Base-by-base conservation (phyloP, 163 green algal genomes). In the Scenedesmus sp. region DNA sequence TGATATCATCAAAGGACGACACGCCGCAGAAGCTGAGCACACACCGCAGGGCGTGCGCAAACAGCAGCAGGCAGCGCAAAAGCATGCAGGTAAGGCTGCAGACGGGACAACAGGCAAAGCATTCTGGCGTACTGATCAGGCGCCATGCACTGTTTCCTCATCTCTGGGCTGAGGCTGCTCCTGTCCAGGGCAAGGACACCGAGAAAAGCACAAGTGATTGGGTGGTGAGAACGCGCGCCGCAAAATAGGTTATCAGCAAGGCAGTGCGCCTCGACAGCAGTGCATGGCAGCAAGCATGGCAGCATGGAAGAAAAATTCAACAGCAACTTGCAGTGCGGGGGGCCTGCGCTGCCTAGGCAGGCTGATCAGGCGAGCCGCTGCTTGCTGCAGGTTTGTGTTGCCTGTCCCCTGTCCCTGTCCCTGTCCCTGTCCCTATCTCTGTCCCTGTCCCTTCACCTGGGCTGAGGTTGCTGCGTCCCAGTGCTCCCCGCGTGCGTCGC, bases 401-500 rank as follows among this genome's bases (percentile, higher is more conserved):
- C n/a, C n/a, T n/a, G n/a, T n/a, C n/a, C n/a, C n/a, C n/a, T 12
- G 49, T 56, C 12, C 33, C 72, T 81, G 72, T 81, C n/a, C 20
- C 24, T 24, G 33, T 49, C 24, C 49, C 13, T 13, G 49, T 56
- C 49, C 13, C 49, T 13, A 9, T 43, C 15, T 13, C 70, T 16
- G 30, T 44, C 13, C 18, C 72, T 46, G 72, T 46, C 46, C 61
- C 10, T 40, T 30, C 59, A 92, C 86, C 87, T 76, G 90, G 76
- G 44, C 81, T 90, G 44, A 90, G 72, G 44, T 91, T 83, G 70
- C 49, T 90, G 80, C 70, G 86, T 13, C 83, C 82, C 33, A 93
- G 86, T 20, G 86, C 80, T 3, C 78, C 86, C 15, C 6, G 35
- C 0, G 81, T 92, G 33, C 86, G 73, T 2, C 33, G 86, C 35